Percentiles rank a stretch among this genome's conserved stretches.
These are phyloP conservation scores for Bifiguratus adelaidae DNA, from an alignment of 192 early-diverging fungal species.

Conservation along the genomic window DNA sequence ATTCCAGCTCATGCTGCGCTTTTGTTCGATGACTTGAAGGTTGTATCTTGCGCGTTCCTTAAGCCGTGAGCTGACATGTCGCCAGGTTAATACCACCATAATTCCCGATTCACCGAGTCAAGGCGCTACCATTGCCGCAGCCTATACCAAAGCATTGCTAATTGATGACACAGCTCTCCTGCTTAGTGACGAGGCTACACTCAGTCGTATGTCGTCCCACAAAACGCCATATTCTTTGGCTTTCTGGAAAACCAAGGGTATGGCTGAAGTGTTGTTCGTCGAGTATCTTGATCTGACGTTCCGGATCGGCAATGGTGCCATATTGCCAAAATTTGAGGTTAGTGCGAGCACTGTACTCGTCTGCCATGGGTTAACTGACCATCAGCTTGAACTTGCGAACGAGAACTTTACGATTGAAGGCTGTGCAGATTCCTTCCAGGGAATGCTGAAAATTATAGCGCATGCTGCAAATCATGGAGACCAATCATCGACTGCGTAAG, in stretches of 20 bases:
- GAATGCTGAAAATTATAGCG: slow-evolving; percentile 34
- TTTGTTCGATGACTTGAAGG: slow-evolving; percentile 48
- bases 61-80: background rate
- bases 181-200: background rate
- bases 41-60: no score
- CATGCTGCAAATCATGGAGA: slow-evolving; percentile 22
- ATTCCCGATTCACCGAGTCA: slow-evolving; percentile 51
- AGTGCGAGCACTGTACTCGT: background rate
- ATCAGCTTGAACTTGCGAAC: slow-evolving; percentile 28
- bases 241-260: slow-evolving; percentile 20
- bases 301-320: slow-evolving; percentile 15
- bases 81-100: slow-evolving; percentile 39
- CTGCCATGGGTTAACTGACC: background rate
- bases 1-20: slow-evolving; percentile 34
- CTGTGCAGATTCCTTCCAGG: slow-evolving; percentile 57
- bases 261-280: slow-evolving; percentile 15
- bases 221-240: no score
- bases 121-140: slow-evolving; percentile 30
- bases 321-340: slow-evolving; percentile 17
- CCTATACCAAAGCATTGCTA: slow-evolving; percentile 37
- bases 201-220: no score
- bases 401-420: slow-evolving; percentile 47
- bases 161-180: slow-evolving; percentile 23
- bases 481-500: background rate
- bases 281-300: slow-evolving; percentile 22